Evolutionary conservation across 129 eudicot species (phyloP).

Genomic region (Rutidosis leptorrhynchoides): DNA sequence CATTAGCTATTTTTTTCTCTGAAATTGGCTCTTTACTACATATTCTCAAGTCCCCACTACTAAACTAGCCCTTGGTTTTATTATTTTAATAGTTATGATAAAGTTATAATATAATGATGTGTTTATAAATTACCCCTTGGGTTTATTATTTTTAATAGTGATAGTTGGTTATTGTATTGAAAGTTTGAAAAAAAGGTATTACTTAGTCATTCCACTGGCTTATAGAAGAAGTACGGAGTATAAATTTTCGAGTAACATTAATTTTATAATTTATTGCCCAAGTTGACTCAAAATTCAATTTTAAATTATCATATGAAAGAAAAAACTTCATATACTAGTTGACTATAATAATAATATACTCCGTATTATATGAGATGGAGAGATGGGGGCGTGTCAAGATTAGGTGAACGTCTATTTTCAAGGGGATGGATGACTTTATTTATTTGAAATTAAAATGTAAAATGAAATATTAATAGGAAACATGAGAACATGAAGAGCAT

Average conservation of each 20-base stretch:
- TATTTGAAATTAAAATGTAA: too few species aligned
- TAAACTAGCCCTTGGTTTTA: too few species aligned
- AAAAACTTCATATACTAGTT: background rate
- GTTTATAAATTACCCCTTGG: too few species aligned
- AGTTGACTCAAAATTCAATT: background rate
- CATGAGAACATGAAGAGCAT: slow-evolving; percentile 28
- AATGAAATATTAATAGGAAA: slow-evolving; percentile 2
- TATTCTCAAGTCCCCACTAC: too few species aligned
- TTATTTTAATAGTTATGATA: too few species aligned
- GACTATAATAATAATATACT: background rate
- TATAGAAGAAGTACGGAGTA: background rate
- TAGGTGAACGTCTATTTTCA: slow-evolving; percentile 22
- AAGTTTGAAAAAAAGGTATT: too few species aligned
- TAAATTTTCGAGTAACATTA: background rate
- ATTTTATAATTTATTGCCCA: background rate
- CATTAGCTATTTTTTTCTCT: background rate
- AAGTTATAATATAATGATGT: too few species aligned
- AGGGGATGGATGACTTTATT: slow-evolving; percentile 9
- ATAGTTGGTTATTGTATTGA: background rate
- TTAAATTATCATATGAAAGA: background rate
- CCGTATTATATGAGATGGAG: background rate
- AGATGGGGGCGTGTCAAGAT: slow-evolving; percentile 1
- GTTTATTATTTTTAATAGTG: too few species aligned
- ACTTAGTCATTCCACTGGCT: too few species aligned
- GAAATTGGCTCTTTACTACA: too few species aligned